These are phyloP conservation scores for Fraxinus excelsior DNA, from an alignment of 257 asterid species.

Conservation along the genomic window DNA sequence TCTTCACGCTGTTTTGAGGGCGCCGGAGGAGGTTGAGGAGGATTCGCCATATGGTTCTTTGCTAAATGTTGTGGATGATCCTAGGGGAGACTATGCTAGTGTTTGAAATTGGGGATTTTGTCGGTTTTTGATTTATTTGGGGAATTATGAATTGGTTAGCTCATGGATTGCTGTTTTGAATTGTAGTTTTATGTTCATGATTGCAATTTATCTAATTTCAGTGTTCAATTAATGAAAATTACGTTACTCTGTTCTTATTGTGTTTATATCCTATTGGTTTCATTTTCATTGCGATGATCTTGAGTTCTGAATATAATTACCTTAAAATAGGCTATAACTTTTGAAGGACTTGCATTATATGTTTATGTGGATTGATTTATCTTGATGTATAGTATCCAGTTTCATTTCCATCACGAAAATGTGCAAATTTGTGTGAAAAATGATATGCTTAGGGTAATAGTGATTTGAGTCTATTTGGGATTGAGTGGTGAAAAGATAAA, in stretches of 20 bases:
- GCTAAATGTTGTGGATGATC: constrained; percentile 74
- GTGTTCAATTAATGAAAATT: background rate
- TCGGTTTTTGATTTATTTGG: background rate
- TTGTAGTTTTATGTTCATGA: background rate
- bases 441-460: background rate
- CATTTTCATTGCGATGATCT: no score
- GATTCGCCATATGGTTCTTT: constrained; percentile 86
- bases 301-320: no score
- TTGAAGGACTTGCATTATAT: no score
- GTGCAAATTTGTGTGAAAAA: background rate
- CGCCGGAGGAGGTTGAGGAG: constrained; percentile 71
- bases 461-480: no score
- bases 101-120: constrained; percentile 42
- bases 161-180: constrained; percentile 5
- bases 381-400: no score
- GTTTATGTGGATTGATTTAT: no score
- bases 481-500: background rate
- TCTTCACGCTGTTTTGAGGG: constrained; percentile 71
- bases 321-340: no score
- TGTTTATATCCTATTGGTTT: background rate
- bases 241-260: background rate
- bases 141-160: background rate
- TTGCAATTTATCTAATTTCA: background rate
- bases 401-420: no score
- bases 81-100: constrained; percentile 68